phyloP scores from a whole-genome alignment of 2,329 filamentous ascomycete species.

The Pseudogymnoascus sp. region DNA sequence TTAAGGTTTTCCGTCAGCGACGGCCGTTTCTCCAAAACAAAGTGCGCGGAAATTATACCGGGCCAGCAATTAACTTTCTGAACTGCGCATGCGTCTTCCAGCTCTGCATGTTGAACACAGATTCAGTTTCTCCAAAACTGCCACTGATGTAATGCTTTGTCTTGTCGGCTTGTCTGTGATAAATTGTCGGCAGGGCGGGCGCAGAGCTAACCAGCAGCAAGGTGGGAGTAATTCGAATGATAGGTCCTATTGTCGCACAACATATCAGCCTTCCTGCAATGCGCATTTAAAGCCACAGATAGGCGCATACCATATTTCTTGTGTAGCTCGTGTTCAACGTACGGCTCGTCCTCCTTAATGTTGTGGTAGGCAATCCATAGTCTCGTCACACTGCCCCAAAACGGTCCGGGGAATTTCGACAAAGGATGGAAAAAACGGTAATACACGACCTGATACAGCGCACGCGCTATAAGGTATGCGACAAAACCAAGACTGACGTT shows the following conservation, averaged over 20 bases:
- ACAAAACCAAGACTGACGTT: conserved; percentile 12
- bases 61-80: conserved; percentile 46
- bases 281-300: not conserved
- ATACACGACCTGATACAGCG: conserved; percentile 42
- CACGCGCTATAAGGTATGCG: conserved; percentile 14
- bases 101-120: conserved; percentile 51
- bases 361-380: conserved; percentile 49
- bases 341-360: conserved; percentile 38
- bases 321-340: conserved; percentile 36
- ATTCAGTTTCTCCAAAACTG: conserved; percentile 48
- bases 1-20: conserved; percentile 14
- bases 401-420: conserved; percentile 45
- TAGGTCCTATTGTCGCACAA: conserved; percentile 35
- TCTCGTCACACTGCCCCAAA: conserved; percentile 46
- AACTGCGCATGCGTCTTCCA: conserved; percentile 43
- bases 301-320: conserved; percentile 39
- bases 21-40: not conserved
- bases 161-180: conserved; percentile 49
- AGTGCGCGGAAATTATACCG: conserved; percentile 24
- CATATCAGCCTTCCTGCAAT: not conserved
- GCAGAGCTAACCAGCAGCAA: conserved; percentile 47
- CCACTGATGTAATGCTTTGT: conserved; percentile 52
- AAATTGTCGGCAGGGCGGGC: conserved; percentile 48
- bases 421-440: conserved; percentile 47
- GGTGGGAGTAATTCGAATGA: conserved; percentile 46